Base-by-base conservation (phyloP, 345 rosid genomes). In the Excoecaria cochinchinensis region DNA sequence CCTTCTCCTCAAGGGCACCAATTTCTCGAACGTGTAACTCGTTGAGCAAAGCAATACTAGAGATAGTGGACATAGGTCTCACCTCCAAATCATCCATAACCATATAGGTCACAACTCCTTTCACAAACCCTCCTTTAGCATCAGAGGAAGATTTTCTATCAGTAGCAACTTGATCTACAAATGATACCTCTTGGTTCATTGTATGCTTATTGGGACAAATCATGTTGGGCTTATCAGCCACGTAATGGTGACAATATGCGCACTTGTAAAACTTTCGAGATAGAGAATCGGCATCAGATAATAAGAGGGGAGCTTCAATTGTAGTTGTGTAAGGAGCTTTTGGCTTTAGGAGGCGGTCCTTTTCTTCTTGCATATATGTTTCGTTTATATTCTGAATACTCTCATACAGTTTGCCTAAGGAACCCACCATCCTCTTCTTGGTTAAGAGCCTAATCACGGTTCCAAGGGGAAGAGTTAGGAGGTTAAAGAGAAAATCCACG, bases 71-170 rank as follows among this genome's bases (percentile, higher is more conserved):
- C 74, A 78, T 50, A 5, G 73, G 64, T 16, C 25, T 69, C 69
- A 78, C 69, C 52, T 17, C 22, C 31, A 78, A 50, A 55, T 78
- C 44, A 62, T 78, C 74, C 70, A 24, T 78, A 24, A 78, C 77
- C 74, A 73, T 61, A 53, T 51, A 78, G 11, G 38, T 44, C 17
- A 36, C 72, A 8, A 62, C 72, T 21, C 52, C 70, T 62, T 42
- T 68, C 6, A 73, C 74, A 39, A 50, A 73, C 10, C 74, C 81
- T 10, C 9, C 55, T 9, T 4, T 24, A 4, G 11, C 5, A 1
- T 0, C 22, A 15, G 42, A 22, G 15, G 42, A 10, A 24, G 12
- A 31, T 2, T 31, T 1, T n/a, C n/a, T n/a, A 31, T 31, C 2
- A 31, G 1, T 31, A 2, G 31, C 31, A 31, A 31, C 31, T 31